Evolutionary conservation across 176 grass and related monocot species (phyloP).

Genomic region (Hordeum marinum): DNA sequence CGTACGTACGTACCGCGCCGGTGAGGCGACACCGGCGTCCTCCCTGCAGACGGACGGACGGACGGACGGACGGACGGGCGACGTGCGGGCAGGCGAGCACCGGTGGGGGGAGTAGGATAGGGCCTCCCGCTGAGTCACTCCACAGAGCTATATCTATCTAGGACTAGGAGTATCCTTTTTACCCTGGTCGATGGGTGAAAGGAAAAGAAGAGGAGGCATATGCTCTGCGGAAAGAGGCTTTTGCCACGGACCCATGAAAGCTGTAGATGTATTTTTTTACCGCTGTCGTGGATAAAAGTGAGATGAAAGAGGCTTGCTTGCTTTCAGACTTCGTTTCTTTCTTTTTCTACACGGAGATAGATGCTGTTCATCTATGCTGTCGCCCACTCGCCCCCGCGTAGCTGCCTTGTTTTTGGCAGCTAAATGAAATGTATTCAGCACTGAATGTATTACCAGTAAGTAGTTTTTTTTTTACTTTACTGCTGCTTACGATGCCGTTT

Average conservation of each 20-base stretch:
- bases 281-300: constrained; percentile 6
- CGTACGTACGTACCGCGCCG: not conserved
- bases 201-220: not conserved
- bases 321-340: not conserved
- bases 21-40: not conserved
- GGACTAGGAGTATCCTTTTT: not conserved
- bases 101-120: not conserved
- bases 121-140: not conserved
- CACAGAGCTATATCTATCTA: not conserved
- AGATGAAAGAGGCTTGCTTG: not conserved
- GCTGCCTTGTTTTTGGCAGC: too few relatives aligned
- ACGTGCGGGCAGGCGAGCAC: not conserved
- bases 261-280: not conserved
- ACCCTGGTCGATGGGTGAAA: not conserved
- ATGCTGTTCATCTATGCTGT: too few relatives aligned
- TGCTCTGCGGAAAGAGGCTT: not conserved
- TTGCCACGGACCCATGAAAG: constrained; percentile 23
- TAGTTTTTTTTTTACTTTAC: too few relatives aligned
- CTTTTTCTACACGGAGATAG: not conserved
- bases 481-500: too few relatives aligned
- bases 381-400: too few relatives aligned
- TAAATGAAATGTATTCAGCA: too few relatives aligned
- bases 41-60: not conserved
- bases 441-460: too few relatives aligned
- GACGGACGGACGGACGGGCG: not conserved